A percentile compares a stretch with the other conserved stretches of the same genome.
These are phyloP conservation scores for Cytidiella melzeri DNA, from an alignment of 768 basidiomycete genomes.

Conservation along the genomic window DNA sequence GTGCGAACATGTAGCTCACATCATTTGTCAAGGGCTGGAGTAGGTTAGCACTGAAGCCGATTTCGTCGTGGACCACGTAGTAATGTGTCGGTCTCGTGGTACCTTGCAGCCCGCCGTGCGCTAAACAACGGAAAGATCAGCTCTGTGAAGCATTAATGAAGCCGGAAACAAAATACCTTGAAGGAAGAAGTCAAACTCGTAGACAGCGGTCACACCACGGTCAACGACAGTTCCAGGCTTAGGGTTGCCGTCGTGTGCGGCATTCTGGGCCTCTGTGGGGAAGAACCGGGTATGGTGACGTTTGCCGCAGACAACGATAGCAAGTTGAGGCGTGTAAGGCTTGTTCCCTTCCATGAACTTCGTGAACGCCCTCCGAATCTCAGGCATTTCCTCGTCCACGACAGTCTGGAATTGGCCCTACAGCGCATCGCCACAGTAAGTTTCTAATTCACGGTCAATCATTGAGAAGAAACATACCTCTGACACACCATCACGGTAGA, in stretches of 20 bases:
- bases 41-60: constrained; percentile 40
- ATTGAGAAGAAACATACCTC: too few relatives aligned
- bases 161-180: constrained; percentile 34
- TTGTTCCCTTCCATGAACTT: constrained; percentile 30
- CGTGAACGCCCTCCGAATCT: constrained; percentile 37
- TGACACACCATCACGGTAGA: constrained; percentile 74
- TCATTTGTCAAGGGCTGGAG: constrained; percentile 51
- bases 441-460: too few relatives aligned
- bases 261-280: constrained; percentile 37
- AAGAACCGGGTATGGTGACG: constrained; percentile 55
- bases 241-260: constrained; percentile 44
- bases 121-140: constrained; percentile 10
- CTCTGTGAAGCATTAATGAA: background rate
- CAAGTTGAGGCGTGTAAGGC: constrained; percentile 40
- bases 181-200: constrained; percentile 51
- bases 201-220: constrained; percentile 46
- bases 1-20: constrained; percentile 50
- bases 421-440: too few relatives aligned
- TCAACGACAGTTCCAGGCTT: constrained; percentile 50
- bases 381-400: constrained; percentile 36
- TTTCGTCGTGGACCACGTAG: constrained; percentile 51
- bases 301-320: constrained; percentile 52
- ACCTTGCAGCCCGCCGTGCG: constrained; percentile 40
- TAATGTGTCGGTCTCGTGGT: constrained; percentile 51
- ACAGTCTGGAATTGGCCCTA: constrained; percentile 47